A percentile compares a stretch with the other conserved stretches of the same genome.
These are phyloP conservation scores for Ceratocystis ficicola DNA, from an alignment of 2,329 filamentous ascomycete genomes.

Conservation along the genomic window DNA sequence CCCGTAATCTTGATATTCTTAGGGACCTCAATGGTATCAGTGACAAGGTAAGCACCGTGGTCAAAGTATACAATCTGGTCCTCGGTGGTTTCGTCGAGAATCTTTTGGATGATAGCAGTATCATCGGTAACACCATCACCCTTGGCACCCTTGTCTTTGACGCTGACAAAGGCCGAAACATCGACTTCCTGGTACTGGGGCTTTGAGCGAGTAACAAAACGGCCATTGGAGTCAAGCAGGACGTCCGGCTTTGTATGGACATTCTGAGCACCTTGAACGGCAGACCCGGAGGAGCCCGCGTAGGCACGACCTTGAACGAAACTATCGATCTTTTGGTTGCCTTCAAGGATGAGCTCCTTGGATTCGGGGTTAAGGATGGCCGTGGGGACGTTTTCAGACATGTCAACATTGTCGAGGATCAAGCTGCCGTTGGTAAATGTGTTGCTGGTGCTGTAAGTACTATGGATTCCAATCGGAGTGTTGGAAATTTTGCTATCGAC, in stretches of 20 bases:
- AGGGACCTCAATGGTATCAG: conserved; percentile 57
- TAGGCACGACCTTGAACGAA: conserved; percentile 77
- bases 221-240: conserved; percentile 52
- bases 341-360: conserved; percentile 49
- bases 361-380: conserved; percentile 52
- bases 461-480: conserved; percentile 64
- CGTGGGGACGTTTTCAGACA: conserved; percentile 50
- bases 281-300: conserved; percentile 34
- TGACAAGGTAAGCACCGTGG: conserved; percentile 60
- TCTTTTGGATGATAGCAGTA: conserved; percentile 67
- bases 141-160: conserved; percentile 70
- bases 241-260: conserved; percentile 49
- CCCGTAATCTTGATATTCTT: conserved; percentile 78
- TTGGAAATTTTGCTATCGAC: conserved; percentile 69
- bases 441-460: conserved; percentile 53
- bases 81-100: conserved; percentile 54
- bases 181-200: conserved; percentile 68
- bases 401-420: conserved; percentile 82
- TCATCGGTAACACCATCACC: conserved; percentile 84
- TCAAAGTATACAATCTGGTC: conserved; percentile 63
- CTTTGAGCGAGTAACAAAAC: conserved; percentile 71
- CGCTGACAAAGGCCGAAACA: conserved; percentile 62
- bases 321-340: conserved; percentile 54
- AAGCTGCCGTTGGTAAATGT: conserved; percentile 66
- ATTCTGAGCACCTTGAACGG: conserved; percentile 46